These are phyloP conservation scores for Metschnikowia reukaufii DNA, from an alignment of 805 yeast species.

Conservation along the genomic window DNA sequence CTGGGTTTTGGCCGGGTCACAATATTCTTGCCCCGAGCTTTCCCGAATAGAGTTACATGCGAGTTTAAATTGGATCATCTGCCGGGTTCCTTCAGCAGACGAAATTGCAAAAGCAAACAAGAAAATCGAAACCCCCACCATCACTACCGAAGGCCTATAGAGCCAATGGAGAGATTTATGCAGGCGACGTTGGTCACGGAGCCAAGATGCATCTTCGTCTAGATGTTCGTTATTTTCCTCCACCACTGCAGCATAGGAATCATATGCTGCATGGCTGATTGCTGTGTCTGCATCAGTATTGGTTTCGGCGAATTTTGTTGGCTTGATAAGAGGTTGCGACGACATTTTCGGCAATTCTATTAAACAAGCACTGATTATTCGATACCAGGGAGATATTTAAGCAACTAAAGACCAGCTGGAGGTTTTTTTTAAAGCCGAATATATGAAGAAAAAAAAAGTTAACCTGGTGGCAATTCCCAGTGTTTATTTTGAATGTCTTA, in stretches of 20 bases:
- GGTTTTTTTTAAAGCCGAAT: neutral
- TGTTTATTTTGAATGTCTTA: neutral
- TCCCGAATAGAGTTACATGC: constrained; percentile 28
- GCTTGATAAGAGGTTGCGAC: constrained; percentile 4
- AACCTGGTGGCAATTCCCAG: no score
- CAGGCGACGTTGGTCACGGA: constrained; percentile 47
- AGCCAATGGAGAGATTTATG: constrained; percentile 52
- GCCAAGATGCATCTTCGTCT: constrained; percentile 47
- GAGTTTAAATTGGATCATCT: constrained; percentile 31
- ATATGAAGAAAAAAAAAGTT: no score
- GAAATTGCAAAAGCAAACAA: constrained; percentile 43
- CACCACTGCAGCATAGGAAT: constrained; percentile 43
- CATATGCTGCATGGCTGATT: constrained; percentile 33
- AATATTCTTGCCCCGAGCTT: constrained; percentile 15
- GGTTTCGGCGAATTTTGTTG: constrained; percentile 10
- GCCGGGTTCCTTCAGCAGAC: constrained; percentile 43
- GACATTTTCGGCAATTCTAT: constrained; percentile 5
- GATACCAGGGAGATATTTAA: no score
- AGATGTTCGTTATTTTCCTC: constrained; percentile 31
- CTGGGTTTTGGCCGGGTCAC: constrained; percentile 37
- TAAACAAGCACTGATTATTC: no score
- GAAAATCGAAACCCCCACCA: constrained; percentile 46
- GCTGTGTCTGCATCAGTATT: constrained; percentile 14
- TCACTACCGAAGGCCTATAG: constrained; percentile 54
- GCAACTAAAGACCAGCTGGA: neutral